Base-by-base conservation (phyloP, 2,329 filamentous ascomycete species). In the Aspergillus sojae region DNA sequence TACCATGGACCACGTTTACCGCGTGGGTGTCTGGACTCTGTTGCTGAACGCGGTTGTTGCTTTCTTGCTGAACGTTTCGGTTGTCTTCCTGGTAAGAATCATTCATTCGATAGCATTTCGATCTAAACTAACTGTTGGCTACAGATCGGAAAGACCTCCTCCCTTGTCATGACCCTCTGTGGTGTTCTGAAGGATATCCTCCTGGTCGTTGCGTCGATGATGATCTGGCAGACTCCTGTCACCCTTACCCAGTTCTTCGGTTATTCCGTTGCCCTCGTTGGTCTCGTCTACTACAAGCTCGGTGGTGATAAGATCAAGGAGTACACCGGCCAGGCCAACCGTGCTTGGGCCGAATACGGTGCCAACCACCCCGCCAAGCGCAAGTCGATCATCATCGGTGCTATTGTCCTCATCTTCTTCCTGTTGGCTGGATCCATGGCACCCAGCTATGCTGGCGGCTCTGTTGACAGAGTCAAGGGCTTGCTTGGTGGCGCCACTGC, bases 151-250 rank as follows among this genome's bases (percentile, higher is more conserved):
- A 93, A 92, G 80, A 96, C 92, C 9, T 96, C 92, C 2, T 91
- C 91, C 62, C 86, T 96, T 58, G 91, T 94, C 71, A 90, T 96
- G 81, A 93, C 92, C 39, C 87, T 96, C 28, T 93, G 89, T 63
- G 92, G 93, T 76, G 92, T 96, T 68, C 86, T 95, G 73, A 96
- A 96, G 81, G 92, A 93, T 78, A 94, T 96, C 65, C 87, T 96
- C 63, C 88, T 96, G 61, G 91, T 96, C 67, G 82, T 86, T 65
- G 85, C 88, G 63, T 93, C 91, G 59, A 90, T 95, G 79, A 77
- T 92, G 73, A 89, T 94, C 75, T 95, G 92, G 89, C 83, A 85
- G 69, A 92, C 91, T 62, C 85, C 87, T 36, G 89, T 95, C 73
- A 85, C 88, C 23, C 75, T 80, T 28, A 83, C 93, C 61, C 92